Evolutionary conservation across 1,139 yeast species (phyloP).

Genomic region (Hemisphaericaspora subhashii): DNA sequence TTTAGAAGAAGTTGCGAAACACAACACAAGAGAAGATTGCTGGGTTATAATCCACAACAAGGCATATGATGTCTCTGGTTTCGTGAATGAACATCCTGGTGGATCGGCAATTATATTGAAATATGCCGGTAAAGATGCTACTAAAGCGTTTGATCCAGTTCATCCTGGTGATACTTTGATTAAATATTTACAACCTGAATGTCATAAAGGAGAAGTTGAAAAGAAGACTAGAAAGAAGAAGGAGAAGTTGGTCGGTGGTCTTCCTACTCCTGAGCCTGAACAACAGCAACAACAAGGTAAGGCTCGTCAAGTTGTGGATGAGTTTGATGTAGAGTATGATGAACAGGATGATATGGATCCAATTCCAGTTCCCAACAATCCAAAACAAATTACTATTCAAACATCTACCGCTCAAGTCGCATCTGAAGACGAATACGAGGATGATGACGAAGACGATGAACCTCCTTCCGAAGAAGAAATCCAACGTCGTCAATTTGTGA

Average conservation of each 20-base stretch:
- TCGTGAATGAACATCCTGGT: conserved; percentile 54
- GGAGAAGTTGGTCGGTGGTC: conserved; percentile 1
- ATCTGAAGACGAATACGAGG: conserved; percentile 21
- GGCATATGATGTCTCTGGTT: conserved; percentile 52
- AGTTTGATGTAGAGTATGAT: conserved; percentile 48
- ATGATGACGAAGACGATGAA: conserved; percentile 35
- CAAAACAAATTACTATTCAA: background rate
- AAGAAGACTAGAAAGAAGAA: conserved; percentile 16
- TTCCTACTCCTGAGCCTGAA: conserved; percentile 6
- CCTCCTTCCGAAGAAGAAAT: conserved; percentile 34
- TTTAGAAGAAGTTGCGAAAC: conserved; percentile 37
- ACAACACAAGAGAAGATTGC: conserved; percentile 44
- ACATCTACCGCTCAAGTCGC: conserved; percentile 4
- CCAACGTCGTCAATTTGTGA: conserved; percentile 23
- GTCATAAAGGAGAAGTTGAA: conserved; percentile 36
- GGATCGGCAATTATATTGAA: conserved; percentile 52
- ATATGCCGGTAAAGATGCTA: conserved; percentile 61
- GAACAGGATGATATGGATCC: conserved; percentile 40
- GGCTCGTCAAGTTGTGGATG: conserved; percentile 31
- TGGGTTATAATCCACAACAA: conserved; percentile 57
- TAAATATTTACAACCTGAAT: conserved; percentile 36
- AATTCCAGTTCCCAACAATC: conserved; percentile 13
- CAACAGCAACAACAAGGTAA: conserved; percentile 4
- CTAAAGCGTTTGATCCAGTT: conserved; percentile 65
- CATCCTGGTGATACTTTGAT: conserved; percentile 80